Base-by-base conservation (phyloP, 176 grass and related monocot species). In the Avena atlantica region DNA sequence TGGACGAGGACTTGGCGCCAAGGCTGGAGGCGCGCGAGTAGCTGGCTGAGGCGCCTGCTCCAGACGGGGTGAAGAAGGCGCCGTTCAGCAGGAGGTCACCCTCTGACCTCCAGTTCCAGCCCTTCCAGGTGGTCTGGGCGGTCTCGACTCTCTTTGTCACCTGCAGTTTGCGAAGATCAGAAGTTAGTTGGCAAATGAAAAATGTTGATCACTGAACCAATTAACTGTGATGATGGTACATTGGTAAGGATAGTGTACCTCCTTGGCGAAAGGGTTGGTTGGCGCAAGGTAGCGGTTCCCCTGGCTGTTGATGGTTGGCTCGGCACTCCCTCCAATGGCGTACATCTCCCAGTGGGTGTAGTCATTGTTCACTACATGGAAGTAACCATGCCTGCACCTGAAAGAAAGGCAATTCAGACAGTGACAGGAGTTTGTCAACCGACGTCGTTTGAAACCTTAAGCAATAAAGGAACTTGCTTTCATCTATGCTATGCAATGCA, bases 71-170 rank as follows among this genome's bases (percentile, higher is more conserved):
- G 89, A 97, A 97, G 79, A 89, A 97, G 23, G 94, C 94, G 1
- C 94, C 94, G 3, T 97, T 97, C 48, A 97, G 85, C 36, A 97
- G 83, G 56, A 97, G 83, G 36, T 97, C 94, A 0, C 94, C 94
- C 83, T 97, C 94, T 9, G 94, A 97, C 65, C 94, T 94, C 94
- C 94, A 97, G 90, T 97, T 97, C 94, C 94, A 97, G 79, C 76
- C 12, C 86, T 97, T 89, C 94, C 94, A 97, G n/a, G 75, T 50
- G 59, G 24, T 78, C 36, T 82, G 55, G 2, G 25, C 55, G 0
- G 94, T 97, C 4, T 94, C 88, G 0, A 97, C 94, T 4, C 94
- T 94, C 88, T 97, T 97, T 10, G 94, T 97, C 14, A 97, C 90
- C 94, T 97, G 81, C 24, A 9, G 59, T 86, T 84, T 34, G 13